A percentile compares a stretch with the other conserved stretches of the same genome.
These are phyloP conservation scores for Tylopilus vinaceipallidus DNA, from an alignment of 768 basidiomycete species.

Conservation along the genomic window DNA sequence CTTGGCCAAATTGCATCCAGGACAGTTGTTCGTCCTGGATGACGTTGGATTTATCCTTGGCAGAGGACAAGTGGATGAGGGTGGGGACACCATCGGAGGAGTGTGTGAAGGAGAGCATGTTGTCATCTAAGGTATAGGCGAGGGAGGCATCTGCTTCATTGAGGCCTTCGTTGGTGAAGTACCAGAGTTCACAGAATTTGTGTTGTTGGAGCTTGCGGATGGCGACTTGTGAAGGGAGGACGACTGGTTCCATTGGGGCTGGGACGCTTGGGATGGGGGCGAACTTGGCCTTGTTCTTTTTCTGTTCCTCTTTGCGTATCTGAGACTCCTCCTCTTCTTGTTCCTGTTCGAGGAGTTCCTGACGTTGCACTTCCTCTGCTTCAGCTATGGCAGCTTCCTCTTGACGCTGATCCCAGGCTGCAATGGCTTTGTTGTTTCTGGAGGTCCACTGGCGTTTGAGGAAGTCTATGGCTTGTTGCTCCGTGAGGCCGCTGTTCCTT, in stretches of 20 bases:
- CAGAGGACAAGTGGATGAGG: fast-evolving
- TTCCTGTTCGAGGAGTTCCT: neutral
- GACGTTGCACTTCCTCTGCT: neutral
- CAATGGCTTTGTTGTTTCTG: neutral
- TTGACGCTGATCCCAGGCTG: neutral
- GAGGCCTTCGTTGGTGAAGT: neutral
- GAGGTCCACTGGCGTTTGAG: neutral
- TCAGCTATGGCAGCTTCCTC: neutral
- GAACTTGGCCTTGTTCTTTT: neutral
- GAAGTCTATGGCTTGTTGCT: neutral
- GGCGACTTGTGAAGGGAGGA: neutral
- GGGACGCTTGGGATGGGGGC: neutral
- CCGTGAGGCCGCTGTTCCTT: neutral
- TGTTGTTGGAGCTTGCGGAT: neutral
- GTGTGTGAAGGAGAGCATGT: neutral
- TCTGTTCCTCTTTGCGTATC: neutral
- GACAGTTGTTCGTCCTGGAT: neutral
- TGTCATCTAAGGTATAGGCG: neutral
- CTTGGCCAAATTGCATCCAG: neutral
- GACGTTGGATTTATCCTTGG: neutral
- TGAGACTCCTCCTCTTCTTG: neutral
- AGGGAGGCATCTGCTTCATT: neutral
- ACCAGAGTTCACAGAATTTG: neutral
- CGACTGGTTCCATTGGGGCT: neutral
- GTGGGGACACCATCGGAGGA: neutral